phyloP scores from a whole-genome alignment of 2,329 filamentous ascomycete species.

The Fusarium robinianum region DNA sequence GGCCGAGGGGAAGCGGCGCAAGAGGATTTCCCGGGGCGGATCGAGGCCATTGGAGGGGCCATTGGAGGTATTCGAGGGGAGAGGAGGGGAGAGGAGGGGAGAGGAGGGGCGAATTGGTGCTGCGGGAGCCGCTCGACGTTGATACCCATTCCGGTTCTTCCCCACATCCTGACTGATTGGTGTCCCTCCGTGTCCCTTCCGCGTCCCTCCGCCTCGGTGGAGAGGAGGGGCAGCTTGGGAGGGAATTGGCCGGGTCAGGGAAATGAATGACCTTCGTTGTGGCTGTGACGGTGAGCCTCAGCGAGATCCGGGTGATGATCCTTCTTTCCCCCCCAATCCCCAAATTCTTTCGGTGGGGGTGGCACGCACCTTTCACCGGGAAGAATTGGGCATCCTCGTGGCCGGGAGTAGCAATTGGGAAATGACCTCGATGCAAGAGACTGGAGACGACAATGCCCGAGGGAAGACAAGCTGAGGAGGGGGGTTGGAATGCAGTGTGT shows the following conservation, averaged over 20 bases:
- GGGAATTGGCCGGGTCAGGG: no score
- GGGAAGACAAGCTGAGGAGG: no score
- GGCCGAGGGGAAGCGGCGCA: conserved; percentile 39
- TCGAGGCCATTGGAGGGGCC: conserved; percentile 16
- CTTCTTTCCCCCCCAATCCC: conserved; percentile 11
- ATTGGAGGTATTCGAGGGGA: conserved; percentile 5
- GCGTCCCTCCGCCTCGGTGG: conserved; percentile 17
- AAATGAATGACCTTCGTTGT: no score
- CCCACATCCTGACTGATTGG: conserved; percentile 31
- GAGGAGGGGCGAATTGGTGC: conserved; percentile 2
- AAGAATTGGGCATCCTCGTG: background rate
- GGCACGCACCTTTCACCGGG: conserved; percentile 24
- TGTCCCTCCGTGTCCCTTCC: conserved; percentile 12
- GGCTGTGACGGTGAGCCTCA: no score
- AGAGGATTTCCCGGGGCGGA: conserved; percentile 44
- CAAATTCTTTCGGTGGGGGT: conserved; percentile 35
- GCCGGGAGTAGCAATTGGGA: no score
- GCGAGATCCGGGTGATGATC: no score
- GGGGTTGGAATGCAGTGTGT: no score
- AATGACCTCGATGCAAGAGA: no score
- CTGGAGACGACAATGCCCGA: no score
- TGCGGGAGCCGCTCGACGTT: conserved; percentile 27
- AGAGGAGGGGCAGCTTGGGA: conserved; percentile 13
- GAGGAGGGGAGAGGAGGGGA: background rate
- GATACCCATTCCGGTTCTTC: conserved; percentile 32